Evolutionary conservation across 352 stramenopile species (phyloP), one percentile per base, ranked within the genome.

Genomic region (Phytophthora capsici): DNA sequence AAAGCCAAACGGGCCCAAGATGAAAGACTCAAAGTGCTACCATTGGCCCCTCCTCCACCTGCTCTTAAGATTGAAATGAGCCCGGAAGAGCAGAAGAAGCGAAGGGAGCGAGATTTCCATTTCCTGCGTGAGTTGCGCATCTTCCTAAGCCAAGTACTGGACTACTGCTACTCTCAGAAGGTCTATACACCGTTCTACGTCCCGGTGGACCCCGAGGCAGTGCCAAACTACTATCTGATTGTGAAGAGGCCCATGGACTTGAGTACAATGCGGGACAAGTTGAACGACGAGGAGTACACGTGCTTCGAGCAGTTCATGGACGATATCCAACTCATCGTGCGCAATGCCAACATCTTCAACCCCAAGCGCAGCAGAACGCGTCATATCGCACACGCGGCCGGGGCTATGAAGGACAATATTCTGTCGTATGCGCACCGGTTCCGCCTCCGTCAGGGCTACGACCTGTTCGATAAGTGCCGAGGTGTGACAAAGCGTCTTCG

Each of bases 341-440:
- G 77, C 9, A 97, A 98, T 46, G 91, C 91, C 25, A 93, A 94
- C 40, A 76, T 96, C 30, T 97, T 95, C 69, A 97, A 98, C 63
- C 91, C 91, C 8, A 90, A 87, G 40, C 77, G 79, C 26, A 93
- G 86, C 43, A 68, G 71, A 32, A 91, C 89, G 6, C 68, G 86
- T 10, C 76, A 88, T 37, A 93, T 96, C 48, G 88, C 86, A 4
- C 86, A 93, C 50, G 82, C 89, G 6, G 91, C 91, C 10, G 80
- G 78, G 13, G 84, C 79, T 13, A 96, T 98, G 89, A 86, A 94
- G 44, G 91, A 98, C 61, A 95, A 96, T 34, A 93, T 97, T 47
- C 44, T 91, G 38, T 95, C 86, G 20, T 96, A 91, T 59, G 84
- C 86, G 14, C 84, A 97, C 68, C 85, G 89, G 14, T 97, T 97